phyloP scores from a whole-genome alignment of 768 basidiomycete species.

The Pisolithus albus region DNA sequence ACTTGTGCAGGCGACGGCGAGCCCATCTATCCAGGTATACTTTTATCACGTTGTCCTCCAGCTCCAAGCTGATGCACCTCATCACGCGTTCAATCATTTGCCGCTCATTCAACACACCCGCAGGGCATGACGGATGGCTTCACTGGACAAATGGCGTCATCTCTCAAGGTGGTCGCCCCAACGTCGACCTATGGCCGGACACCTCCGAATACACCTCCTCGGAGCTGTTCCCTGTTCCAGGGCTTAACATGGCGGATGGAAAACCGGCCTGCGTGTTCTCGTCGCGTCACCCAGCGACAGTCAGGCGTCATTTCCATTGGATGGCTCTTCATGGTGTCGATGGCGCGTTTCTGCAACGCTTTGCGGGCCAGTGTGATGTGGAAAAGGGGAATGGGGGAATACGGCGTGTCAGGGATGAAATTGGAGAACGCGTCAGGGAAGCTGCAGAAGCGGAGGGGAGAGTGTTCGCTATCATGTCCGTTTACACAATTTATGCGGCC shows the following conservation, averaged over 20 bases:
- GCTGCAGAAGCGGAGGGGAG: slow-evolving; percentile 77
- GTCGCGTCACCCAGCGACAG: slow-evolving; percentile 68
- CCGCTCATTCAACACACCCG: no score
- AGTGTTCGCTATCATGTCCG: slow-evolving; percentile 81
- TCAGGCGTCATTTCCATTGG: slow-evolving; percentile 53
- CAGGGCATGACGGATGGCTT: slow-evolving; percentile 77
- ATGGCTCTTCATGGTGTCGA: slow-evolving; percentile 80
- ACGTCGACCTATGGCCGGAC: slow-evolving; percentile 78
- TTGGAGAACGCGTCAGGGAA: slow-evolving; percentile 62
- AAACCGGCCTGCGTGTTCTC: slow-evolving; percentile 70
- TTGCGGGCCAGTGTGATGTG: slow-evolving; percentile 59
- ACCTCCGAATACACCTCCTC: slow-evolving; percentile 60
- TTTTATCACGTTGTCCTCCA: not conserved
- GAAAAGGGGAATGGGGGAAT: slow-evolving; percentile 51
- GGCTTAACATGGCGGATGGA: slow-evolving; percentile 49
- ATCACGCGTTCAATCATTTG: not conserved
- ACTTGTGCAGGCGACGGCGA: slow-evolving; percentile 64
- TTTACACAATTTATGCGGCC: not conserved
- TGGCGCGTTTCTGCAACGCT: slow-evolving; percentile 77
- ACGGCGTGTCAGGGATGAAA: slow-evolving; percentile 60
- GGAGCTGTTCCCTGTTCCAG: slow-evolving; percentile 65
- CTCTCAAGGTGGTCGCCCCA: slow-evolving; percentile 61
- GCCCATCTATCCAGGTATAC: slow-evolving; percentile 53
- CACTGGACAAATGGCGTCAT: slow-evolving; percentile 77
- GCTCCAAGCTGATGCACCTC: not conserved